Evolutionary conservation across 2,329 filamentous ascomycete species (phyloP), one percentile per base, ranked within the genome.

Genomic region (Canariomyces notabilis): DNA sequence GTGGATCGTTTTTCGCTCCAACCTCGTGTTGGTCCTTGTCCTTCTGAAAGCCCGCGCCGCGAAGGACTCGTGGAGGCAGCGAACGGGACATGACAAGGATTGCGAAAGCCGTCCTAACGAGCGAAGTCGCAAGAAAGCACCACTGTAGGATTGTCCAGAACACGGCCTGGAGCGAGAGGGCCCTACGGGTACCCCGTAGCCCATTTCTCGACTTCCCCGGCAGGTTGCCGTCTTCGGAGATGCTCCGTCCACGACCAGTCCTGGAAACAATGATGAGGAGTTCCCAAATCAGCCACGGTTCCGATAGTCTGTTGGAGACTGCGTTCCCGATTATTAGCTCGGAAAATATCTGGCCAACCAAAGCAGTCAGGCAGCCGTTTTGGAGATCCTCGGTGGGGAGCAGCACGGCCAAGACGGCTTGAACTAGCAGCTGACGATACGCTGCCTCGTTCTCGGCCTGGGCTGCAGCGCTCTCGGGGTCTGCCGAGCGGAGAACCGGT

Each of bases 371-470:
- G 64, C 88, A 95, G 44, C 80, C 80, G 64, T 95, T 97, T 60
- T 91, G 82, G 32, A 97, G 73, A 64, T 97, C 91, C 60, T 97
- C 91, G 14, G 89, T 93, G 8, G 93, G 93, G 16, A 98, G 75
- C 14, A 98, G 76, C 42, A 95, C 75, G 19, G 88, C 84, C 51
- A 98, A 72, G 31, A 89, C 75, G 22, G 85, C 87, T 61, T 90
- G 83, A 14, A 90, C 84, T n/a, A 97, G 74, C 46, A 97, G 72
- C 61, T 95, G 88, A 57, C 91, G 85, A 72, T 96, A 97, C 37
- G 80, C 75, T 20, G 76, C 75, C 69, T 97, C 93, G 59, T 89
- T 91, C 51, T 85, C 78, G 47, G 73, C 71, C 68, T 95, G 89
- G 46, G 79, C 71, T 48, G 73, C 63, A 37, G 74, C 63, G 35